Conservation (phyloP, 768 basidiomycete species). For the Phylloporus sp. region DNA sequence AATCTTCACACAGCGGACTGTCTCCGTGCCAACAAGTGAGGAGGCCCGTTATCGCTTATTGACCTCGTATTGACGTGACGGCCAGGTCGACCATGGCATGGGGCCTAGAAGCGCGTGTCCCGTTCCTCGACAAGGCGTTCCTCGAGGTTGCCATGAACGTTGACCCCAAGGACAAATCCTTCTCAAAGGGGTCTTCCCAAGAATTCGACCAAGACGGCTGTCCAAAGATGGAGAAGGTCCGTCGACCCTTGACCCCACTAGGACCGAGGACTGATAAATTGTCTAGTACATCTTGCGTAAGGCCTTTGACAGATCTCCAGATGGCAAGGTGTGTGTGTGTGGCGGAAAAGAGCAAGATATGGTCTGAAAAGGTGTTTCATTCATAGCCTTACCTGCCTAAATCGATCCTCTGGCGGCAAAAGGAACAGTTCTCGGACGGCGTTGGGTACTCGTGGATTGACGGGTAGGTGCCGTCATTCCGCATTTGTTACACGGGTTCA, state of each 20-base stretch:
- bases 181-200: slow-evolving; percentile 74
- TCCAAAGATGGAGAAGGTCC: slow-evolving; percentile 94
- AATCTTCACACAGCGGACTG: slow-evolving; percentile 98
- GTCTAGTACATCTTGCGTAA: slow-evolving; percentile 88
- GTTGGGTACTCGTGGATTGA: slow-evolving; percentile 99
- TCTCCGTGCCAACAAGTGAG: slow-evolving; percentile 94
- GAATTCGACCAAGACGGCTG: slow-evolving; percentile 78
- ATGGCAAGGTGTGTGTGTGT: slow-evolving; percentile 56
- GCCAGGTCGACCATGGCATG: slow-evolving; percentile 98
- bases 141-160: slow-evolving; percentile 91
- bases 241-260: slow-evolving; percentile 3
- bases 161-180: slow-evolving; percentile 84
- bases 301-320: slow-evolving; percentile 85
- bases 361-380: background rate
- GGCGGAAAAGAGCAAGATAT: background rate
- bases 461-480: slow-evolving; percentile 48
- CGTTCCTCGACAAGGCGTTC: slow-evolving; percentile 97
- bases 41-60: slow-evolving; percentile 1
- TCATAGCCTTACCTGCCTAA: slow-evolving; percentile 84
- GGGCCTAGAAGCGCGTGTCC: slow-evolving; percentile 98
- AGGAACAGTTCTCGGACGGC: slow-evolving; percentile 99
- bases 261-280: slow-evolving; percentile 8
- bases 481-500: background rate
- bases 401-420: slow-evolving; percentile 97
- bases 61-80: slow-evolving; percentile 3